These are phyloP conservation scores for Stentor coeruleus DNA, from an alignment of 73 alveolate genomes.

Conservation along the genomic window DNA sequence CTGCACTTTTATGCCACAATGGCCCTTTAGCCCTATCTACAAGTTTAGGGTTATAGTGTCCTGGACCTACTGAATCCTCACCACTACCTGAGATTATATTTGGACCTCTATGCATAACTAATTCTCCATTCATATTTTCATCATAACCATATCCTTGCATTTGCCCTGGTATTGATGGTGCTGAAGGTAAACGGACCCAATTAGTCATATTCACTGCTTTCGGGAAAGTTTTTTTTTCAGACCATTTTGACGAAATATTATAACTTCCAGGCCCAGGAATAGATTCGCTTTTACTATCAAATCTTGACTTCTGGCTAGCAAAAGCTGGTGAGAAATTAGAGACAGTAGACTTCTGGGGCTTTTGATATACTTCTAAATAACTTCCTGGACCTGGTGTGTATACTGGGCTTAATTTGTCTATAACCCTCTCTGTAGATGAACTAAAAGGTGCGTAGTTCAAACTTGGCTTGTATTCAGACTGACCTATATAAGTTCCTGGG, in stretches of 20 bases:
- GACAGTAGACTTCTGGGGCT: neutral
- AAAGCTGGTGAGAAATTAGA: neutral
- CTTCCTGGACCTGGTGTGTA: conserved; percentile 51
- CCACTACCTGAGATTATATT: conserved; percentile 15
- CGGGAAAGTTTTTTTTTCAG: neutral
- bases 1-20: neutral
- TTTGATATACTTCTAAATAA: neutral
- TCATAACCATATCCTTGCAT: conserved; percentile 27
- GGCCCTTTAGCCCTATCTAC: neutral
- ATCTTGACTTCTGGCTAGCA: neutral
- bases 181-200: neutral
- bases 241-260: neutral
- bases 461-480: neutral
- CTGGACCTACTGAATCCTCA: neutral
- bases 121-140: neutral
- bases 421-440: neutral
- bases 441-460: neutral
- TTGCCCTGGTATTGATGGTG: neutral
- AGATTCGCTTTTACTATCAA: neutral
- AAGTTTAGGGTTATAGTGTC: neutral
- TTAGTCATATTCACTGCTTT: neutral
- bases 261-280: conserved; percentile 52
- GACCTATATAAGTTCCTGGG: neutral
- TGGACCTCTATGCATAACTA: conserved; percentile 25
- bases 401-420: too few species aligned